A percentile compares a stretch with the other conserved stretches of the same genome.
phyloP scores from a whole-genome alignment of 1,139 yeast genomes.

The Yamadazyma dushanensis region DNA sequence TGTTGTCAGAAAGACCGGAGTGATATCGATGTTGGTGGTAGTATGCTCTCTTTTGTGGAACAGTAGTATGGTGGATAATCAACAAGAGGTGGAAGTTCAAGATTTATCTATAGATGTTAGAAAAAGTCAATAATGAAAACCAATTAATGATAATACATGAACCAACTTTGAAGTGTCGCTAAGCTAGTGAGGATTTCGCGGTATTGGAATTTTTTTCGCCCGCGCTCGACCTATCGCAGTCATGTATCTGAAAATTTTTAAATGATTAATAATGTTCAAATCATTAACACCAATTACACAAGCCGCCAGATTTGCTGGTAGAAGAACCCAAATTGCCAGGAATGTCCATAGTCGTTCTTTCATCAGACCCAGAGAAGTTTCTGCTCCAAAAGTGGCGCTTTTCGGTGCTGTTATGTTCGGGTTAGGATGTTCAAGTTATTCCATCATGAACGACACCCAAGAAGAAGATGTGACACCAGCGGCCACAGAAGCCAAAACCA shows the following conservation, averaged over 20 bases:
- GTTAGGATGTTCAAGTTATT: slow-evolving; percentile 1
- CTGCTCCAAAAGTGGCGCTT: background rate
- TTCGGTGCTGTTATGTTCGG: slow-evolving; percentile 1
- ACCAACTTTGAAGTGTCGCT: no score
- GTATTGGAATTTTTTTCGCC: no score
- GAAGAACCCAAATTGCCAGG: background rate
- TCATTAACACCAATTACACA: background rate
- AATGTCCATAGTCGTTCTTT: background rate
- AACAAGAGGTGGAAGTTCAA: slow-evolving; percentile 12
- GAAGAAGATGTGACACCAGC: background rate
- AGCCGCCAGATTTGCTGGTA: background rate
- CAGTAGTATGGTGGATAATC: slow-evolving; percentile 21
- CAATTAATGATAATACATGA: background rate
- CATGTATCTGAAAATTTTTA: background rate
- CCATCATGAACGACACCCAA: slow-evolving; percentile 1
- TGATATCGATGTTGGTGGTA: slow-evolving; percentile 32
- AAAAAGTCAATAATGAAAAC: background rate
- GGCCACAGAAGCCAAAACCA: background rate
- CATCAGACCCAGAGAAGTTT: background rate
- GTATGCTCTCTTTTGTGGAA: slow-evolving; percentile 38
- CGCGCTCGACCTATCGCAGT: background rate
- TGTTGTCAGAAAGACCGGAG: slow-evolving; percentile 34
- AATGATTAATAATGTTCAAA: slow-evolving; percentile 1
- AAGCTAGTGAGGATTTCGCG: no score
- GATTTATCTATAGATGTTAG: slow-evolving; percentile 27